Evolutionary conservation across 352 stramenopile genomes (phyloP).

Genomic region (Globisporangium cederbergense): DNA sequence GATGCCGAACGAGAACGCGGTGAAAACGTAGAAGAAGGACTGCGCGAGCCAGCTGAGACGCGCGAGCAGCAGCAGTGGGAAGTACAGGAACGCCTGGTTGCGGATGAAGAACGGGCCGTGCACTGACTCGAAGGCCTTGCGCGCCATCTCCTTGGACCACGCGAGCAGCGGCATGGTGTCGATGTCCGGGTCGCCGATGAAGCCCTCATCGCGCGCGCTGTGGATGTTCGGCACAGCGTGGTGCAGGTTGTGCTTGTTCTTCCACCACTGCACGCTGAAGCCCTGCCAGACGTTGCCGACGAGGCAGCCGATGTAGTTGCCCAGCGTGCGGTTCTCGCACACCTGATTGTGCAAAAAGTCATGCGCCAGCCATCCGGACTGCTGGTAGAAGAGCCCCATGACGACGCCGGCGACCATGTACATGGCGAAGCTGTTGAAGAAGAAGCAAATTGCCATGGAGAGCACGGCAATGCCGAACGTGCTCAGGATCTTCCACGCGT

Average conservation of each 20-base stretch:
- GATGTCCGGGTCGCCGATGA: constrained; percentile 96
- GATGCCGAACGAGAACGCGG: constrained; percentile 70
- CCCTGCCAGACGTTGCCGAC: constrained; percentile 97
- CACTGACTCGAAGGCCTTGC: constrained; percentile 72
- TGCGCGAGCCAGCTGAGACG: constrained; percentile 96
- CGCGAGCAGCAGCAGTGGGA: constrained; percentile 95
- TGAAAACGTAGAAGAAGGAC: constrained; percentile 95
- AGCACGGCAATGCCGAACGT: constrained; percentile 90
- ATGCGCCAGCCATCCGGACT: constrained; percentile 97
- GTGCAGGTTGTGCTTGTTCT: constrained; percentile 99
- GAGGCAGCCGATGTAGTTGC: constrained; percentile 91
- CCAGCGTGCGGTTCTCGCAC: constrained; percentile 92
- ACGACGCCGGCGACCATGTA: constrained; percentile 91
- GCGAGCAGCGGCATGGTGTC: constrained; percentile 98
- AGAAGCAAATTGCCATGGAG: constrained; percentile 87
- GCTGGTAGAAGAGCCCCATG: constrained; percentile 98
- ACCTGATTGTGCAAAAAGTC: constrained; percentile 98
- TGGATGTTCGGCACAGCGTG: constrained; percentile 98
- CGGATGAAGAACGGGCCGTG: constrained; percentile 90
- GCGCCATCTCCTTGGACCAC: constrained; percentile 96
- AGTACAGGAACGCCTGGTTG: constrained; percentile 95
- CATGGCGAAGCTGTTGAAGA: constrained; percentile 71
- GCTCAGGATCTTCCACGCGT: constrained; percentile 94
- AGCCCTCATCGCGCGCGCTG: constrained; percentile 77
- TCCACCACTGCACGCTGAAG: constrained; percentile 97